Percentiles rank a stretch among this genome's conserved stretches.
These are phyloP conservation scores for Microstegium vimineum DNA, from an alignment of 176 grass and related monocot species.

Conservation along the genomic window DNA sequence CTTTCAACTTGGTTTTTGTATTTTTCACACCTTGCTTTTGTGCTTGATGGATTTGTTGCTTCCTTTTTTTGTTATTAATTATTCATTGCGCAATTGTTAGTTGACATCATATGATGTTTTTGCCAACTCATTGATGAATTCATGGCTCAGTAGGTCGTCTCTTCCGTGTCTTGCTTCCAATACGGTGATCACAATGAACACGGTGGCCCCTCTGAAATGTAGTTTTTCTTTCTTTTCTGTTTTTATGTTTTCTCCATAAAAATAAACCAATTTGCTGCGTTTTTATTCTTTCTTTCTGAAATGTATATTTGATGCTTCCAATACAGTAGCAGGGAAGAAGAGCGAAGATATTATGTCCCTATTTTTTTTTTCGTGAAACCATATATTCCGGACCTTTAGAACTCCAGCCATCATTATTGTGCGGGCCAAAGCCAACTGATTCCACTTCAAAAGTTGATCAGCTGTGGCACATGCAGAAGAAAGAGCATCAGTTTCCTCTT, in stretches of 20 bases:
- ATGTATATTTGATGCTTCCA: too few species aligned
- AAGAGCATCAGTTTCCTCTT: background rate
- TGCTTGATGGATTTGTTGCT: background rate
- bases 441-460: background rate
- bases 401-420: background rate
- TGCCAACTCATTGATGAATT: background rate
- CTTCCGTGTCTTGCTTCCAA: background rate
- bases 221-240: too few species aligned
- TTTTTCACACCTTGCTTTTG: background rate
- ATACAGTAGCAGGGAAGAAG: background rate
- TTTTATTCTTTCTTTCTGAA: too few species aligned
- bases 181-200: background rate
- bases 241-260: background rate
- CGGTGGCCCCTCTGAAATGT: background rate
- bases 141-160: background rate
- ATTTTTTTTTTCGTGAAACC: too few species aligned
- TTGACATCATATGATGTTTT: too few species aligned
- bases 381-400: too few species aligned
- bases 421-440: background rate
- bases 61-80: background rate
- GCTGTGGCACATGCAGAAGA: background rate
- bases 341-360: too few species aligned
- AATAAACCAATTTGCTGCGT: background rate
- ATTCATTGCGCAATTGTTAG: background rate
- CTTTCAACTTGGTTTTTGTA: background rate